phyloP scores from a whole-genome alignment of 1,284 basidiomycete species.

The Leccinum olivaceoglutinosum region DNA sequence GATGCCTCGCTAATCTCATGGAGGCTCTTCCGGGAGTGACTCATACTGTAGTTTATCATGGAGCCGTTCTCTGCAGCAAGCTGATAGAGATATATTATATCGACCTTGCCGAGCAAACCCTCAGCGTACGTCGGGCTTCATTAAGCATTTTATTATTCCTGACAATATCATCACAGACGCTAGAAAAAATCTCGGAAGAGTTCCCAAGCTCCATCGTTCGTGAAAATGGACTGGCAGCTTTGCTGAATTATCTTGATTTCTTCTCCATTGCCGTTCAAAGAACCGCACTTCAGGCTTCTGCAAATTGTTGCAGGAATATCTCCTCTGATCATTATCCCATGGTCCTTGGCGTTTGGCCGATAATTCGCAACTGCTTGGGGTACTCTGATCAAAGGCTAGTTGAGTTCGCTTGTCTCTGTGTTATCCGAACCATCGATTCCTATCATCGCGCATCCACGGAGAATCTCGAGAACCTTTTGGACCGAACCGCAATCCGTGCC shows the following conservation, averaged over 20 bases:
- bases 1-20: conserved; percentile 94
- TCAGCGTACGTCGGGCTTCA: too few relatives aligned
- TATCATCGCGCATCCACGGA: conserved; percentile 81
- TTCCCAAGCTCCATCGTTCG: conserved; percentile 91
- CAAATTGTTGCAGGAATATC: conserved; percentile 91
- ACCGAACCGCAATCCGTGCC: conserved; percentile 76
- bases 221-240: conserved; percentile 86
- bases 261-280: conserved; percentile 95
- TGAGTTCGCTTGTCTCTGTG: conserved; percentile 88
- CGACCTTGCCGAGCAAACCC: too few relatives aligned
- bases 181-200: conserved; percentile 96
- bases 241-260: conserved; percentile 93
- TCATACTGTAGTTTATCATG: conserved; percentile 91
- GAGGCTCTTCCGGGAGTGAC: conserved; percentile 92
- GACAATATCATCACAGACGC: conserved; percentile 54
- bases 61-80: conserved; percentile 40
- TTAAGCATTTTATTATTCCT: conserved; percentile 27
- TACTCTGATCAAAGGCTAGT: conserved; percentile 93
- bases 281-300: conserved; percentile 91
- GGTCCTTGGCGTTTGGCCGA: conserved; percentile 62
- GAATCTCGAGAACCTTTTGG: conserved; percentile 82
- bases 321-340: conserved; percentile 82
- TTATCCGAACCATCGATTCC: conserved; percentile 88
- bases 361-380: conserved; percentile 76
- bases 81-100: too few relatives aligned